These are phyloP conservation scores for Coemansia sp. DNA, from an alignment of 192 early-diverging fungal species.

Conservation along the genomic window DNA sequence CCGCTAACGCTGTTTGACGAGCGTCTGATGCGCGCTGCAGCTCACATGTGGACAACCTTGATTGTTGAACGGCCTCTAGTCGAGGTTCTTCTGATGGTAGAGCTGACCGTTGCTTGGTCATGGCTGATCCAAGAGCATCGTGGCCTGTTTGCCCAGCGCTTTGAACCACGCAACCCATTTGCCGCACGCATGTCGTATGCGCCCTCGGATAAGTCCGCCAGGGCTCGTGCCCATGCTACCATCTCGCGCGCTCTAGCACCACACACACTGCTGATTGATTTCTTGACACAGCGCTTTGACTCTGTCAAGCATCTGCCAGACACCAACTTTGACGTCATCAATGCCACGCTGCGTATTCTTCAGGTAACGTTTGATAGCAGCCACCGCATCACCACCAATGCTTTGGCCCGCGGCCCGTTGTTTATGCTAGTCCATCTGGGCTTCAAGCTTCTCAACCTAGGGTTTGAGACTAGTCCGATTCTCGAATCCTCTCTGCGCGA, in stretches of 20 bases:
- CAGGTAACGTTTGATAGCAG: slow-evolving; percentile 65
- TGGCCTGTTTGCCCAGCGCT: slow-evolving; percentile 73
- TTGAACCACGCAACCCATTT: slow-evolving; percentile 69
- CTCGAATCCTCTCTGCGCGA: slow-evolving; percentile 62
- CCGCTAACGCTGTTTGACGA: slow-evolving; percentile 78
- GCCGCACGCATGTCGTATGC: slow-evolving; percentile 88
- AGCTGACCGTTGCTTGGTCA: slow-evolving; percentile 82
- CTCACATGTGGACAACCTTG: slow-evolving; percentile 87
- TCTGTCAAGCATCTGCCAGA: slow-evolving; percentile 65
- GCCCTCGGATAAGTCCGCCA: slow-evolving; percentile 77
- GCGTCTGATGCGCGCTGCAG: slow-evolving; percentile 75
- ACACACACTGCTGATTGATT: slow-evolving; percentile 84
- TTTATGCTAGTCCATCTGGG: slow-evolving; percentile 75
- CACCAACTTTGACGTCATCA: slow-evolving; percentile 66
- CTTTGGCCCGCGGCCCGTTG: slow-evolving; percentile 70
- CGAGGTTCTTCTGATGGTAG: slow-evolving; percentile 75
- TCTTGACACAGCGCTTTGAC: slow-evolving; percentile 80
- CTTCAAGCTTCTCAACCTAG: slow-evolving; percentile 68
- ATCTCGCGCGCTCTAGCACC: slow-evolving; percentile 64
- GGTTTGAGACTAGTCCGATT: slow-evolving; percentile 59
- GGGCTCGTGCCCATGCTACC: slow-evolving; percentile 56
- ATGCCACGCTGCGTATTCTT: slow-evolving; percentile 74
- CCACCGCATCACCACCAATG: slow-evolving; percentile 57
- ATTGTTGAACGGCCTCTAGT: slow-evolving; percentile 70
- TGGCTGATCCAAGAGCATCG: slow-evolving; percentile 71